Evolutionary conservation across 2,329 filamentous ascomycete species (phyloP), one percentile per base, ranked within the genome.

Genomic region (Allantophomopsis lycopodina): DNA sequence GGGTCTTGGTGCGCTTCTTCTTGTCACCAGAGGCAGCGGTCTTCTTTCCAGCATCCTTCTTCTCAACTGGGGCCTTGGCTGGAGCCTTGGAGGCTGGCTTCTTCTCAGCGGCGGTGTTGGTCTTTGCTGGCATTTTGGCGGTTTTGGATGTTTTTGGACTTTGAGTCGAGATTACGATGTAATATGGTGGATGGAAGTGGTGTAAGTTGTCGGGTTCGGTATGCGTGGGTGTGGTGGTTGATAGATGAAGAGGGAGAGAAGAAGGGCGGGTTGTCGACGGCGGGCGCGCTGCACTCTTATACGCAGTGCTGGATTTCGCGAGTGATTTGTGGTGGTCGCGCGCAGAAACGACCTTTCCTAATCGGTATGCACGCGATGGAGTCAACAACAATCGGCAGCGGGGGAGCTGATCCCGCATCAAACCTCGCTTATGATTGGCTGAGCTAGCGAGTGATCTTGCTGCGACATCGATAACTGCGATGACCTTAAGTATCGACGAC

Each of bases 11-110:
- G 62, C 91, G 86, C 88, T 96, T 98, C 85, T 98, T 98, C 87
- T 96, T 96, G 57, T 96, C 91, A 50, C 91, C 91, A 61, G 85
- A 79, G 46, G 88, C 79, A 45, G 89, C 86, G 37, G 91, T 96
- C 83, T 96, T 98, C 85, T 98, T 98, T 74, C 89, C 91, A 50
- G 89, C 91, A 71, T 96, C 89, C 82, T 96, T 95, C 83, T 95
- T 95, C 79, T 95, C 88, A 60, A 83, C 84, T 44, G 89, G 87
- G 36, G 78, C 76, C 65, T 82, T 82, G 58, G 77, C 79, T 50
- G 79, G 79, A 56, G 89, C 89, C 86, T 96, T 96, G 71, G 86
- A 77, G 72, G 84, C 89, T 69, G 89, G 88, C 78, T 94, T 95
- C 86, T 96, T 96, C 72, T 93, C 83, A 61, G 89, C 89, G 61